A percentile compares a stretch with the other conserved stretches of the same genome.
Conservation (phyloP, 116 monocot species). For the Cymodocea nodosa region DNA sequence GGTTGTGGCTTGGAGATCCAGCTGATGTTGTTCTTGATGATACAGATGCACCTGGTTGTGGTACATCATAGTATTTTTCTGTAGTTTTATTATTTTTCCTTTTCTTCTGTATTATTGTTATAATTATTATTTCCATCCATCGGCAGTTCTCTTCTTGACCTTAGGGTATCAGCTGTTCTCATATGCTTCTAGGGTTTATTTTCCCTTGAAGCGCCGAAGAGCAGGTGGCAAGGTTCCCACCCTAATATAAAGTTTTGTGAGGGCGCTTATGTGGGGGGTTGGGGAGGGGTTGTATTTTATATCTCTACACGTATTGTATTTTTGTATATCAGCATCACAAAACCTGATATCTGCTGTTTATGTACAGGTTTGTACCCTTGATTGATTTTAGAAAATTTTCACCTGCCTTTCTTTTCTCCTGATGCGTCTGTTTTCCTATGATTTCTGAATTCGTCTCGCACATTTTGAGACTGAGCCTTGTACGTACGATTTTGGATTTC, state of each 20-base stretch:
- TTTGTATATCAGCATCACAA: not conserved
- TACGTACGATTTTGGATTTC: too few relatives aligned
- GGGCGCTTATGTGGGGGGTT: not conserved
- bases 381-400: constrained; percentile 1
- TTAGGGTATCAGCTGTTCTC: not conserved
- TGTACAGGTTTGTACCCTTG: constrained; percentile 7
- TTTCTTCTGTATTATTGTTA: not conserved
- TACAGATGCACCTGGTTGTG: not conserved
- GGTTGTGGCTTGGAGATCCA: constrained; percentile 89
- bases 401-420: not conserved
- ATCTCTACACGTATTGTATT: not conserved
- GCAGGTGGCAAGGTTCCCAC: too few relatives aligned
- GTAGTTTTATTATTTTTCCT: not conserved
- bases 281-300: not conserved
- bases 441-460: too few relatives aligned
- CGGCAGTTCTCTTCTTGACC: not conserved
- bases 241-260: not conserved
- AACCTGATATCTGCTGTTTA: not conserved
- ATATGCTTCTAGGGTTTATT: not conserved
- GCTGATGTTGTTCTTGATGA: constrained; percentile 80
- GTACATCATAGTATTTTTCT: not conserved
- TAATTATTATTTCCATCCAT: not conserved
- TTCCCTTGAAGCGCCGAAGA: not conserved
- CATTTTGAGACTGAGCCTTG: too few relatives aligned
- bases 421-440: not conserved